These are phyloP conservation scores for Oxyria digyna DNA, from an alignment of 148 eudicot genomes.

Conservation along the genomic window DNA sequence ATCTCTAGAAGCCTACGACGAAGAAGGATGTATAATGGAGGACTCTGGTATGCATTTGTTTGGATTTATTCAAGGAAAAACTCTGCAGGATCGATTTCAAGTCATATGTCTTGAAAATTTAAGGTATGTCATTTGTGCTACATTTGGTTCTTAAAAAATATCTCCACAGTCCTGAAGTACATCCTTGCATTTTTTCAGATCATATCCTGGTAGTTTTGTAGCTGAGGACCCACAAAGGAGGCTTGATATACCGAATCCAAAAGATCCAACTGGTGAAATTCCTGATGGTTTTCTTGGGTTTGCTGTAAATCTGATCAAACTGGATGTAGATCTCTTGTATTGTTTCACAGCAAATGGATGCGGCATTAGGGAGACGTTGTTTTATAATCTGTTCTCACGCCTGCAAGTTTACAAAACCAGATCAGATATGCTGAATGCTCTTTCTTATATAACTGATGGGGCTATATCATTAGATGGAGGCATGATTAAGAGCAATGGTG, in stretches of 20 bases:
- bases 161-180: neutral
- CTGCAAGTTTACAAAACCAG: slow-evolving; percentile 72
- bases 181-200: slow-evolving; percentile 26
- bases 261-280: slow-evolving; percentile 45
- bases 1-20: slow-evolving; percentile 61
- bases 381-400: slow-evolving; percentile 53
- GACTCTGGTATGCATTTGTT: slow-evolving; percentile 62
- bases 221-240: slow-evolving; percentile 68
- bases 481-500: slow-evolving; percentile 40
- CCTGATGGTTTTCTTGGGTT: slow-evolving; percentile 79
- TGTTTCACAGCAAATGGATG: slow-evolving; percentile 40
- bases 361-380: slow-evolving; percentile 81
- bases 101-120: slow-evolving; percentile 69
- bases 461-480: slow-evolving; percentile 90
- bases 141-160: neutral
- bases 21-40: slow-evolving; percentile 43
- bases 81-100: slow-evolving; percentile 44
- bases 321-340: slow-evolving; percentile 38
- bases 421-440: slow-evolving; percentile 67
- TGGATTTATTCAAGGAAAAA: slow-evolving; percentile 50
- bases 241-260: slow-evolving; percentile 74
- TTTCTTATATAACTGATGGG: slow-evolving; percentile 53
- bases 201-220: slow-evolving; percentile 59
- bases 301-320: slow-evolving; percentile 72
- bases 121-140: slow-evolving; percentile 24